Evolutionary conservation across 345 rosid genomes (phyloP).

Genomic region (Ceriops decandra): DNA sequence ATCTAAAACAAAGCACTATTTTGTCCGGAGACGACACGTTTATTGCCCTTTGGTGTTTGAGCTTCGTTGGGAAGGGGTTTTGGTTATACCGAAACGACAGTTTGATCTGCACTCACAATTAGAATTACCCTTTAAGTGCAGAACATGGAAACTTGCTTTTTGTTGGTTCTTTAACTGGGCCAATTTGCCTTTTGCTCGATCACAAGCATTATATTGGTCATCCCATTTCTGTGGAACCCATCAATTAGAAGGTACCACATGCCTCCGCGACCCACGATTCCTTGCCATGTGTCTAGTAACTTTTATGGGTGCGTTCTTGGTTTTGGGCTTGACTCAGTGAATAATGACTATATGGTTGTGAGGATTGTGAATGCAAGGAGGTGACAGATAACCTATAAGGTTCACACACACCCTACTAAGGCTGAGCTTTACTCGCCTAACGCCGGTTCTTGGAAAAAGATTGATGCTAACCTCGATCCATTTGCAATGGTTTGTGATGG

Average conservation of each 20-base stretch:
- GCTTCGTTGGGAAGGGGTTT: background rate
- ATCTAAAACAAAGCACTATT: background rate
- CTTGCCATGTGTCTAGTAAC: background rate
- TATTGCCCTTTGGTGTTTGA: background rate
- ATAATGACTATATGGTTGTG: conserved; percentile 3
- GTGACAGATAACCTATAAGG: background rate
- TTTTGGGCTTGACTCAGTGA: conserved; percentile 4
- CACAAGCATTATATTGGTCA: too few species aligned
- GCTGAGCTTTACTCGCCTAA: conserved; percentile 1
- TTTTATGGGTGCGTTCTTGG: background rate
- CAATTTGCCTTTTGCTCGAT: background rate
- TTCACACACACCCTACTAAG: background rate
- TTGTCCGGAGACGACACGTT: background rate
- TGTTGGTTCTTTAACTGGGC: background rate
- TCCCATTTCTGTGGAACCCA: conserved; percentile 1
- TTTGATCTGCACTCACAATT: background rate
- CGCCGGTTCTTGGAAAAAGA: background rate
- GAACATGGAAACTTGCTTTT: background rate
- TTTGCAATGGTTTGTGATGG: background rate
- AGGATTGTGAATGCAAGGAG: background rate
- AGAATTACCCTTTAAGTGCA: background rate
- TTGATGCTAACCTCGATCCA: background rate
- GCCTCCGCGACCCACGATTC: background rate
- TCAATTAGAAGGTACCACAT: background rate
- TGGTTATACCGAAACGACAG: background rate